phyloP scores from a whole-genome alignment of 2,329 filamentous ascomycete species.

The Fusarium robinianum region DNA sequence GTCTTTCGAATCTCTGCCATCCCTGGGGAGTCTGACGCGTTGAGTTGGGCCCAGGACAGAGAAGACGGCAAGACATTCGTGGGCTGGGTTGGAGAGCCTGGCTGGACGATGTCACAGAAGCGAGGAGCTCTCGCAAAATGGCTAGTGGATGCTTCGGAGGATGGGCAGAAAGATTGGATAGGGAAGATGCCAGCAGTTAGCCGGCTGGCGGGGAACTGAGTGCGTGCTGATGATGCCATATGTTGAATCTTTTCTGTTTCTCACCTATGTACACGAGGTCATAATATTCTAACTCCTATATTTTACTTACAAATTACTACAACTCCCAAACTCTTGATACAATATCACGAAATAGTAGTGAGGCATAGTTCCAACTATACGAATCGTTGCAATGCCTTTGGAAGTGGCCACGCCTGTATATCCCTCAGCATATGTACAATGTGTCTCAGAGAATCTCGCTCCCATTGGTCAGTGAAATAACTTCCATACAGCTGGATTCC shows the following conservation, averaged over 20 bases:
- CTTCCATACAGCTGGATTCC: conserved; percentile 26
- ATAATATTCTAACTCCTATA: too few species aligned
- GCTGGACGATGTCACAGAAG: conserved; percentile 22
- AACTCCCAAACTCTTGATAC: too few species aligned
- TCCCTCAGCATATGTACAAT: conserved; percentile 26
- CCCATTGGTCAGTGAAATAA: conserved; percentile 31
- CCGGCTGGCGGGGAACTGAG: too few species aligned
- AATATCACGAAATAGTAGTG: too few species aligned
- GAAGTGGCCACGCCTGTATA: conserved; percentile 27
- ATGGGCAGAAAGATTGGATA: too few species aligned
- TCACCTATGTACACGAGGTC: too few species aligned
- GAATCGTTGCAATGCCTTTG: conserved; percentile 11
- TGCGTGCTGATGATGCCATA: too few species aligned
- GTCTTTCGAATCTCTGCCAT: conserved; percentile 36
- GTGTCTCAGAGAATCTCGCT: conserved; percentile 21
- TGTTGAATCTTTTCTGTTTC: too few species aligned
- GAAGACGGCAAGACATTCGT: conserved; percentile 29
- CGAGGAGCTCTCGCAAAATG: conserved; percentile 34
- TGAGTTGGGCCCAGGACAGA: conserved; percentile 37
- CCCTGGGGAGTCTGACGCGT: conserved; percentile 33
- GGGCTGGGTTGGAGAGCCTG: conserved; percentile 27
- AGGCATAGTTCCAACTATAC: not conserved
- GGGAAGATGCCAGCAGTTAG: too few species aligned
- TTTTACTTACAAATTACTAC: too few species aligned
- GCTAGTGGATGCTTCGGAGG: conserved; percentile 39